Base-by-base conservation (phyloP, 495 filamentous ascomycete genomes). In the Neurospora sp. region DNA sequence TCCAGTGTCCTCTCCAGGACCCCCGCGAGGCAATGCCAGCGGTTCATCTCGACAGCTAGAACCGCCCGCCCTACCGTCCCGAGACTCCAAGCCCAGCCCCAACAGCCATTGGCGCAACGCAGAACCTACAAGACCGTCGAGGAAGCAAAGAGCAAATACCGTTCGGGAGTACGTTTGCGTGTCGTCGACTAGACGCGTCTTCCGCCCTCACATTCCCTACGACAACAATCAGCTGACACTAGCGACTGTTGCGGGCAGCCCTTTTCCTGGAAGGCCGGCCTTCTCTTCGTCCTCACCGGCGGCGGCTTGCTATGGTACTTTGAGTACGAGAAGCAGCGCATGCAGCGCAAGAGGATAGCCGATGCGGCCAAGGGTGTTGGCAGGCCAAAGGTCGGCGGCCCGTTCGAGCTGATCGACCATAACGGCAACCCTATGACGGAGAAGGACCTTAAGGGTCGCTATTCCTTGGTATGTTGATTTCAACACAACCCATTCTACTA, bases 331-430 rank as follows among this genome's bases (percentile, higher is more conserved):
- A 98, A 98, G 84, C 89, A 88, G 71, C 90, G 96, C 71, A 88
- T 99, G 88, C 90, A 94, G 79, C 87, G 94, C 73, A 91, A 93
- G 83, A 86, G 93, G 42, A 86, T 98, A 71, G 93, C 93, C 3
- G 94, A 98, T 81, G 90, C 94, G 79, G 90, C 91, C 69, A 99
- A 99, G 85, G 96, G 96, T 16, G 89, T 96, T 38, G 96, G 96
- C 5, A 90, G 85, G 82, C 96, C 96, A 62, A 97, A 96, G 85
- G 93, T 99, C 39, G 96, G 96, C 20, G 96, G 96, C 9, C 84
- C 88, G 48, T 97, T 99, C 79, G 84, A 92, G 72, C 81, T 99
- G 78, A 84, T 92, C 73, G 93, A 97, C 81, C 89, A 96, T 72
- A 82, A 95, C 54, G 95, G 96, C 54, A 89, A 89, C 73, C 82